Conservation (phyloP, 2,329 filamentous ascomycete species). For the Apiospora saccharicola region DNA sequence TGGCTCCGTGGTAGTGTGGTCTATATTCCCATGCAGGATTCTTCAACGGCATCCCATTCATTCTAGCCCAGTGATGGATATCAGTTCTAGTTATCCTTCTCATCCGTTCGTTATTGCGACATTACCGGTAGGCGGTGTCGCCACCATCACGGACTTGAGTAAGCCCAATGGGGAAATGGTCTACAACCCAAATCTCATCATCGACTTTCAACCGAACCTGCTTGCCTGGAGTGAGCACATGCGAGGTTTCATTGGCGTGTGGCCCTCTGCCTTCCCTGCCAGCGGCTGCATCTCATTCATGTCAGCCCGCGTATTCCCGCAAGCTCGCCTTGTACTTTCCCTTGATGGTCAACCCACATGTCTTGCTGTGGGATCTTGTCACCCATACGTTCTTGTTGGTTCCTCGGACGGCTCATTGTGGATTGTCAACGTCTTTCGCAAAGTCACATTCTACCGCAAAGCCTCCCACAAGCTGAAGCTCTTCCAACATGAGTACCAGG, state of each 20-base stretch:
- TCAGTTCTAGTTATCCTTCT: slow-evolving; percentile 63
- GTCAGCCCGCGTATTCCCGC: slow-evolving; percentile 59
- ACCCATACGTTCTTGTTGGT: slow-evolving; percentile 63
- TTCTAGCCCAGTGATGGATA: slow-evolving; percentile 60
- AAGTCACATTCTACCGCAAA: slow-evolving; percentile 51
- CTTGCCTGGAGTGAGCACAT: slow-evolving; percentile 63
- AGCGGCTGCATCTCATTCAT: slow-evolving; percentile 62
- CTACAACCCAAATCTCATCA: slow-evolving; percentile 58
- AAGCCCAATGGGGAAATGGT: slow-evolving; percentile 61
- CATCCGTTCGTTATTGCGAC: slow-evolving; percentile 64
- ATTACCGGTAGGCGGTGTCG: slow-evolving; percentile 60
- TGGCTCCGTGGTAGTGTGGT: slow-evolving; percentile 65
- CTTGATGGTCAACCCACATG: slow-evolving; percentile 59
- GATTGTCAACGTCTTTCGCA: slow-evolving; percentile 54
- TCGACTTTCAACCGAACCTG: slow-evolving; percentile 61
- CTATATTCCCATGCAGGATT: slow-evolving; percentile 56
- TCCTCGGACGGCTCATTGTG: slow-evolving; percentile 62
- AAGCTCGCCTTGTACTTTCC: slow-evolving; percentile 60
- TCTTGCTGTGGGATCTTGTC: slow-evolving; percentile 56
- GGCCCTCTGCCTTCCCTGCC: slow-evolving; percentile 60
- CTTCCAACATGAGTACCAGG: slow-evolving; percentile 62
- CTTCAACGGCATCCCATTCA: slow-evolving; percentile 62
- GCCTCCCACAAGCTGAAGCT: slow-evolving; percentile 52
- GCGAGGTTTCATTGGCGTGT: slow-evolving; percentile 60
- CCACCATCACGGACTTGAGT: slow-evolving; percentile 60